These are phyloP conservation scores for Tardiomyces digboiensis DNA, from an alignment of 1,139 yeast genomes.

Conservation along the genomic window DNA sequence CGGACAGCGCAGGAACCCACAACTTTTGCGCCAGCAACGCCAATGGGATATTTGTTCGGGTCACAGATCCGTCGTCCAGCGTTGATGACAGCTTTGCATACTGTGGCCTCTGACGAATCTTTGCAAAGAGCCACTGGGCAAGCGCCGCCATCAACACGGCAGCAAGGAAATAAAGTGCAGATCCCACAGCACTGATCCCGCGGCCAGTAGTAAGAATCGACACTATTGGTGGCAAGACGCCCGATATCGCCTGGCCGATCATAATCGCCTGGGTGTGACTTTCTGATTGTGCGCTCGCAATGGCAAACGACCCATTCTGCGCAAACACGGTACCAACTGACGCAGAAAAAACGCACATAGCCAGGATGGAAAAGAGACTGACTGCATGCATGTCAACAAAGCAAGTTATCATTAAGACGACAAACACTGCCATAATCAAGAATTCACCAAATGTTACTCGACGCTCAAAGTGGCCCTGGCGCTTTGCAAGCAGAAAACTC, in stretches of 20 bases:
- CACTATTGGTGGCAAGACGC: conserved; percentile 79
- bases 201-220: conserved; percentile 43
- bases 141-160: conserved; percentile 52
- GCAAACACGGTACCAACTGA: conserved; percentile 49
- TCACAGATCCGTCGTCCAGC: conserved; percentile 3
- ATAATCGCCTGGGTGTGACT: conserved; percentile 78
- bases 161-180: conserved; percentile 59
- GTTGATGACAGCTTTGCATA: conserved; percentile 5
- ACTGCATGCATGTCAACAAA: conserved; percentile 30
- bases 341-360: conserved; percentile 35
- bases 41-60: conserved; percentile 34
- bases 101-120: conserved; percentile 2
- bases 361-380: conserved; percentile 39
- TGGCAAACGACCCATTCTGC: conserved; percentile 88
- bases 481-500: conserved; percentile 57
- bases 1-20: conserved; percentile 53
- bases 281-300: conserved; percentile 71
- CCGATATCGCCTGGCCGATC: conserved; percentile 94
- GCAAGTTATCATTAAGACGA: conserved; percentile 31
- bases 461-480: conserved; percentile 54
- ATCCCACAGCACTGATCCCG: conserved; percentile 23
- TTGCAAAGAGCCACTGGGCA: conserved; percentile 10
- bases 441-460: conserved; percentile 54
- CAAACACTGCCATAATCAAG: conserved; percentile 46
- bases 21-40: conserved; percentile 46